Evolutionary conservation across 495 filamentous ascomycete species (phyloP).

Genomic region (Tuber melanosporum): DNA sequence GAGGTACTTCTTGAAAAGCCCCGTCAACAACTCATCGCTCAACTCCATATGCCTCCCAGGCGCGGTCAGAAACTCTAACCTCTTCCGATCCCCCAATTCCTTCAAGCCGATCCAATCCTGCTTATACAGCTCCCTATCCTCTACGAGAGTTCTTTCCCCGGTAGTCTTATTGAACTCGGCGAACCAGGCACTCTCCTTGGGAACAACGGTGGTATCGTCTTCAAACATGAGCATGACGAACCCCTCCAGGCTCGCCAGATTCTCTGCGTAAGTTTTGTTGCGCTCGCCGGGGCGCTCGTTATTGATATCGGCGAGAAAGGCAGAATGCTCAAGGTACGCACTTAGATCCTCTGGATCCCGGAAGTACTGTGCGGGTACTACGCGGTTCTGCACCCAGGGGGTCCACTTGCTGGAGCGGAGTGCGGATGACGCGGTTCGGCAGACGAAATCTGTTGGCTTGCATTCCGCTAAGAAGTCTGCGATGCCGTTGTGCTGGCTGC

Average conservation of each 20-base stretch:
- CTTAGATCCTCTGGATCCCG: slow-evolving; percentile 65
- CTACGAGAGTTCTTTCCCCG: slow-evolving; percentile 58
- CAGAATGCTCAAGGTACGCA: slow-evolving; percentile 71
- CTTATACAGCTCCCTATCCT: slow-evolving; percentile 67
- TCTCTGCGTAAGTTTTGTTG: slow-evolving; percentile 66
- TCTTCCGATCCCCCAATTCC: slow-evolving; percentile 69
- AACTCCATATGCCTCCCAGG: slow-evolving; percentile 82
- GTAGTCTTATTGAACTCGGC: slow-evolving; percentile 68
- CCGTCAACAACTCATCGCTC: slow-evolving; percentile 57
- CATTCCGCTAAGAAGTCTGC: slow-evolving; percentile 64
- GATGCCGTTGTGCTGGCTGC: slow-evolving; percentile 92
- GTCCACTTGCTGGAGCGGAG: slow-evolving; percentile 70
- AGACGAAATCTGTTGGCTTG: slow-evolving; percentile 64
- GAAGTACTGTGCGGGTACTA: slow-evolving; percentile 96
- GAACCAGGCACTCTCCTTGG: slow-evolving; percentile 90
- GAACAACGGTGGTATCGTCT: slow-evolving; percentile 77
- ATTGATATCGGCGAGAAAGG: slow-evolving; percentile 97
- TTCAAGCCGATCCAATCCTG: slow-evolving; percentile 94
- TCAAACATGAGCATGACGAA: slow-evolving; percentile 89
- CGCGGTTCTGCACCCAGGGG: slow-evolving; percentile 60
- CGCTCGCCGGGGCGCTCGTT: slow-evolving; percentile 69
- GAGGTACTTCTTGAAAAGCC: slow-evolving; percentile 64
- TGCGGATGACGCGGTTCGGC: slow-evolving; percentile 65
- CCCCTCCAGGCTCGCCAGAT: slow-evolving; percentile 62
- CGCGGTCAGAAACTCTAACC: slow-evolving; percentile 63